Base-by-base conservation (phyloP, 2,329 filamentous ascomycete genomes). In the Pleochaeta shiraiana region DNA sequence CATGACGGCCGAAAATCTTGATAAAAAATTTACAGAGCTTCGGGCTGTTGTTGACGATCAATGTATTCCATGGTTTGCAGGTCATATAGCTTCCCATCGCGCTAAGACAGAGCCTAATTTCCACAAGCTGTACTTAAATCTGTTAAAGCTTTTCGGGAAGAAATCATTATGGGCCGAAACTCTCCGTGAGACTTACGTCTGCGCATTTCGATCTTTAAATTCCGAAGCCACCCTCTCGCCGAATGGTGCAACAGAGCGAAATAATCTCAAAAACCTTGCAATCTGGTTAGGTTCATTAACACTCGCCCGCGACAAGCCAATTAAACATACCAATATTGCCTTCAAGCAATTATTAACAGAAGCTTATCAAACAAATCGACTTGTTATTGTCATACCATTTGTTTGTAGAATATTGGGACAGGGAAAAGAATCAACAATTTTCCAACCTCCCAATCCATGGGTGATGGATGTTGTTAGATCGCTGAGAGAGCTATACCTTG, bases 91-190 rank as follows among this genome's bases (percentile, higher is more conserved):
- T 2, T 92, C 96, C 72, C 89, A 96, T 73, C 89, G 95, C 57
- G 95, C 92, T 34, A 97, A 96, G 75, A 86, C 95, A 78, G 92
- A 98, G 73, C 91, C 92, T 5, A 98, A 98, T 74, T 97, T 95
- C 72, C 93, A 98, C 70, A 82, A 87, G 66, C 83, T 98, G 26
- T 98, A 98, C 73, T 81, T 97, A 62, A 88, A 95, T 70, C 81
- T 98, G 63, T 81, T 98, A 66, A 86, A 86, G 65, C 82, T 90
- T 37, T 89, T 97, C 69, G 83, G 88, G 69, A 84, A 93, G 72
- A 87, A 83, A 71, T 76, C 80, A 11, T 78, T 98, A 0, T 95
- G 90, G 87, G 80, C 83, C 1, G 90, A 97, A 73, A 86, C 97
- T n/a, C 77, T 97, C 34, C 82, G 92, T 60, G 91, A 97, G 76